Evolutionary conservation across 2,329 filamentous ascomycete genomes (phyloP).

Genomic region (Aspergillus intermedius): DNA sequence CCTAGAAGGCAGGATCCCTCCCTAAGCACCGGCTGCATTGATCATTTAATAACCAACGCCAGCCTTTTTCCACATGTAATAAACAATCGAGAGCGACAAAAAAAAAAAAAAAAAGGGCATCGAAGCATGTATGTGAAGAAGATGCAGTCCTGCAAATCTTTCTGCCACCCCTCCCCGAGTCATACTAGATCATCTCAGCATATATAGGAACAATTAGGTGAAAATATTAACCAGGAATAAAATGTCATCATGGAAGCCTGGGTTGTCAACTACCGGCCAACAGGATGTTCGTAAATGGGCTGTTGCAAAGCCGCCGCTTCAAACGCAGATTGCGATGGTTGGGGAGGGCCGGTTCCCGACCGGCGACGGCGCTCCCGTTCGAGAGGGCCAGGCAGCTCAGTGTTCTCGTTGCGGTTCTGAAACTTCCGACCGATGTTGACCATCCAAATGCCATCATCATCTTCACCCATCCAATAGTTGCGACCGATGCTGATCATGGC

Average conservation of each 20-base stretch:
- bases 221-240: constrained; percentile 8
- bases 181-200: constrained; percentile 18
- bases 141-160: constrained; percentile 1
- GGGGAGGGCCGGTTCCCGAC: constrained; percentile 53
- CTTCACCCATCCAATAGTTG: constrained; percentile 71
- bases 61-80: background rate
- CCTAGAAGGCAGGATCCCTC: too few species aligned
- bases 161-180: constrained; percentile 6
- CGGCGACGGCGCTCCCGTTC: constrained; percentile 57
- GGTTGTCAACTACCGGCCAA: constrained; percentile 1
- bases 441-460: constrained; percentile 61
- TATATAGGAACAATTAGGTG: constrained; percentile 12
- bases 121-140: background rate
- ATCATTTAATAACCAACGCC: constrained; percentile 7
- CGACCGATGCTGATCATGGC: constrained; percentile 67
- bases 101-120: constrained; percentile 1
- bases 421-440: constrained; percentile 57
- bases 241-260: constrained; percentile 1
- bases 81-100: background rate
- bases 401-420: constrained; percentile 41
- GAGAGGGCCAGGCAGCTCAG: constrained; percentile 36
- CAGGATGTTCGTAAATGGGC: constrained; percentile 20
- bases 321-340: constrained; percentile 32
- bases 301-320: constrained; percentile 30
- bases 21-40: background rate